Base-by-base conservation (phyloP, 768 basidiomycete species). In the Rhodotorula babjevae region DNA sequence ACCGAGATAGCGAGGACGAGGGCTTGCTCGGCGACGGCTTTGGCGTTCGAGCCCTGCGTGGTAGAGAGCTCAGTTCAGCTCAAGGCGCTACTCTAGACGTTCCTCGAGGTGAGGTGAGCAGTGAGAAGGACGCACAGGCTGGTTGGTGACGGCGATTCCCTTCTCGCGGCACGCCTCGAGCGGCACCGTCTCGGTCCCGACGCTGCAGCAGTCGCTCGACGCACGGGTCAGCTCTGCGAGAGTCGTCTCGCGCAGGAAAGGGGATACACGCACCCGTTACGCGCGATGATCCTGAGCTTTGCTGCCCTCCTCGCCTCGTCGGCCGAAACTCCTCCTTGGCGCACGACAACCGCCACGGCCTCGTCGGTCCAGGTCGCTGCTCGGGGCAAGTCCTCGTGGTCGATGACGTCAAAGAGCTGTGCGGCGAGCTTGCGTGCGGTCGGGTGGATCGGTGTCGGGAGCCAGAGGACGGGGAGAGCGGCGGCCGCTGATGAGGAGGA, bases 181-280 rank as follows among this genome's bases (percentile, higher is more conserved):
- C 11, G 73, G 73, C 21, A 74, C 65, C 15, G 44, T 47, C 23
- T 74, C 73, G 33, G n/a, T 36, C 12, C 73, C 73, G 31, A 70
- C 59, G 21, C 66, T 60, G 59, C 10, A 16, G 7, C 5, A 11
- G 15, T 14, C 12, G 31, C 19, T 52, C 50, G 23, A 18, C 47
- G 19, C 47, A 23, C 47, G 47, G 19, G 15, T 9, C 19, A n/a
- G n/a, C n/a, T n/a, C n/a, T n/a, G n/a, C n/a, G n/a, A n/a, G n/a
- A n/a, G n/a, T n/a, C n/a, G n/a, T n/a, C n/a, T n/a, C n/a, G n/a
- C n/a, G n/a, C n/a, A n/a, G n/a, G n/a, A n/a, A n/a, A n/a, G n/a
- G n/a, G n/a, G n/a, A n/a, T n/a, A n/a, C 12, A 55, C 63, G 52
- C 40, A 64, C 63, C 72, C 73, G 21, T 74, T 74, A n/a, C 73